A percentile compares a stretch with the other conserved stretches of the same genome.
phyloP scores from a whole-genome alignment of 2,329 filamentous ascomycete genomes.

The Cadophora sp. region DNA sequence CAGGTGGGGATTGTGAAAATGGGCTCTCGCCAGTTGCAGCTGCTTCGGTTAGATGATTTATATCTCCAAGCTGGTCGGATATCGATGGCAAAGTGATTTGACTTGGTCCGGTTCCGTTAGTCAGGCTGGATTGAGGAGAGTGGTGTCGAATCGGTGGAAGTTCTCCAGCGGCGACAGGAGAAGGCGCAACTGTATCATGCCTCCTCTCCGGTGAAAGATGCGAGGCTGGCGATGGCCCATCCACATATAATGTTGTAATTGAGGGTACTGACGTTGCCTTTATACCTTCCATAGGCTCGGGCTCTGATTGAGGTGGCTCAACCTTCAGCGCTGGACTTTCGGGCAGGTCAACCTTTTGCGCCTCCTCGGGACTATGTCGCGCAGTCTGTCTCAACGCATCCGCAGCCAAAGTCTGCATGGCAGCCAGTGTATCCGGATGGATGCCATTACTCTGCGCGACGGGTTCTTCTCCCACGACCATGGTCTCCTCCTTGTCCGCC shows the following conservation, averaged over 20 bases:
- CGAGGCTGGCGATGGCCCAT: conserved; percentile 20
- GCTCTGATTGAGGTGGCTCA: conserved; percentile 6
- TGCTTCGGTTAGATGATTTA: conserved; percentile 40
- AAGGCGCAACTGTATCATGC: conserved; percentile 29
- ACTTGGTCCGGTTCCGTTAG: conserved; percentile 37
- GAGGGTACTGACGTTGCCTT: conserved; percentile 34
- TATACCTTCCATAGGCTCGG: conserved; percentile 34
- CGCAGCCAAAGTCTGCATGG: conserved; percentile 20
- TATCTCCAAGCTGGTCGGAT: conserved; percentile 40
- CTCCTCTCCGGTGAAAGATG: conserved; percentile 33
- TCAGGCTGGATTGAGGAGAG: conserved; percentile 39
- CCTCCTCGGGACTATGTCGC: conserved; percentile 22
- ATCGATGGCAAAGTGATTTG: conserved; percentile 44
- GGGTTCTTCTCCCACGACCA: conserved; percentile 31
- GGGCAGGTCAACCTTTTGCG: conserved; percentile 14
- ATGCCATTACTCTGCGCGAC: conserved; percentile 23
- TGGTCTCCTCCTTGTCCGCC: conserved; percentile 39
- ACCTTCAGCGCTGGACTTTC: conserved; percentile 8
- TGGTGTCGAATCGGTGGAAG: conserved; percentile 42
- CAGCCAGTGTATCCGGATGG: conserved; percentile 22
- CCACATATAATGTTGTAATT: conserved; percentile 28
- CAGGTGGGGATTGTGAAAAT: conserved; percentile 43
- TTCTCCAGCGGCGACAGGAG: conserved; percentile 30
- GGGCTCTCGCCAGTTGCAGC: conserved; percentile 30
- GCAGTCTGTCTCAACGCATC: conserved; percentile 26